A percentile compares a stretch with the other conserved stretches of the same genome.
These are phyloP conservation scores for Prototheca cutis DNA, from an alignment of 163 green algal species.

Conservation along the genomic window DNA sequence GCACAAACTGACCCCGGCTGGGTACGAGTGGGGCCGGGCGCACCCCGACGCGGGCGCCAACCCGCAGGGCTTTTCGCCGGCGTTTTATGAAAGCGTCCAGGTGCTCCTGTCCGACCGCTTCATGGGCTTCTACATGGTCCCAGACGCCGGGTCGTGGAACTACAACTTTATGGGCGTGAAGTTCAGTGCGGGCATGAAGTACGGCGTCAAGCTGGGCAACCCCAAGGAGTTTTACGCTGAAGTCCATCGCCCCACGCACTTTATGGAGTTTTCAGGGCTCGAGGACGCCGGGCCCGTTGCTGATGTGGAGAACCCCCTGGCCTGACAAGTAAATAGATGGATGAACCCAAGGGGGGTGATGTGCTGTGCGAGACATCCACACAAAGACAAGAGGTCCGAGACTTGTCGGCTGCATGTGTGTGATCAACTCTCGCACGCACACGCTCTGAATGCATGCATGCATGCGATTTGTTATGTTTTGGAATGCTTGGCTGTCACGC, in stretches of 20 bases:
- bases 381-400: too few species aligned
- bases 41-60: slow-evolving; percentile 83
- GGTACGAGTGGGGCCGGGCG: slow-evolving; percentile 92
- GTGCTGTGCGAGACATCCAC: too few species aligned
- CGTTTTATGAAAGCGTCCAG: slow-evolving; percentile 94
- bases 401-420: too few species aligned
- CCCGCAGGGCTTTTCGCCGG: slow-evolving; percentile 69
- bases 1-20: slow-evolving; percentile 94
- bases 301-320: slow-evolving; percentile 40
- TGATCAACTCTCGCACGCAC: too few species aligned
- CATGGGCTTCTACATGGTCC: slow-evolving; percentile 95
- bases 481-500: too few species aligned
- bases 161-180: slow-evolving; percentile 97
- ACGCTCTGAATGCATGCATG: too few species aligned
- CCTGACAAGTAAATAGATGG: too few species aligned
- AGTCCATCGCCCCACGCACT: slow-evolving; percentile 85
- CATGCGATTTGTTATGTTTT: too few species aligned
- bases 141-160: slow-evolving; percentile 90
- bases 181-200: slow-evolving; percentile 68
- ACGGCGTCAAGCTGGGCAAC: slow-evolving; percentile 80
- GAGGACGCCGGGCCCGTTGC: slow-evolving; percentile 41
- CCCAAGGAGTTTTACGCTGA: slow-evolving; percentile 94
- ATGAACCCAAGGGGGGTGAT: too few species aligned
- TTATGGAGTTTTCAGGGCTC: slow-evolving; percentile 88
- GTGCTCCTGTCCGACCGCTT: slow-evolving; percentile 90